These are phyloP conservation scores for Geotrichum bryndzae DNA, from an alignment of 1,139 yeast species.

Conservation along the genomic window DNA sequence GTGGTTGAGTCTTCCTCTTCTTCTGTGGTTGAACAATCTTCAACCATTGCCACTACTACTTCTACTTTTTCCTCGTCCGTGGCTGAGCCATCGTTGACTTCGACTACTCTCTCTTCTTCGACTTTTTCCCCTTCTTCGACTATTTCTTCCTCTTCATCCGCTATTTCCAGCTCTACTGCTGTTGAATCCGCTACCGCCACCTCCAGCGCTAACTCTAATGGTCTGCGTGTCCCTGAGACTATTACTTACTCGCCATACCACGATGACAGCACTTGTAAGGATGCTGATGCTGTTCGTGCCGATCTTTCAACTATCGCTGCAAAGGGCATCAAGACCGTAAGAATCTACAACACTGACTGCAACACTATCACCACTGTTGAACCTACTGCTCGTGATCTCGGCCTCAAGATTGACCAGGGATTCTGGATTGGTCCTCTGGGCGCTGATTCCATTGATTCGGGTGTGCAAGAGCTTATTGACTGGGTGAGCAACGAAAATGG, in stretches of 20 bases:
- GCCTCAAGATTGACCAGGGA: conserved; percentile 76
- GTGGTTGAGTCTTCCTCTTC: conserved; percentile 16
- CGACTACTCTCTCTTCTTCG: neutral
- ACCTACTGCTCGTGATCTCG: conserved; percentile 55
- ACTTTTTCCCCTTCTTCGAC: neutral
- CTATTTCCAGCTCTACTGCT: neutral
- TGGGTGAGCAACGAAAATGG: conserved; percentile 39
- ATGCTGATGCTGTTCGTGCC: conserved; percentile 44
- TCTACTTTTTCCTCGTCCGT: neutral
- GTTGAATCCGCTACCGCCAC: neutral
- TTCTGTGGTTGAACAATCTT: conserved; percentile 15
- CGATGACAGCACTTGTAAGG: conserved; percentile 62
- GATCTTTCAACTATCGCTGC: conserved; percentile 55
- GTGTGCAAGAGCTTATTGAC: conserved; percentile 48
- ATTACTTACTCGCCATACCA: conserved; percentile 79
- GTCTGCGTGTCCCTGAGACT: conserved; percentile 43
- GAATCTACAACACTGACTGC: conserved; percentile 87
- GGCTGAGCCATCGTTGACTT: neutral
- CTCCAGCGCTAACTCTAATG: neutral
- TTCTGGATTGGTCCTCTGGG: conserved; percentile 67
- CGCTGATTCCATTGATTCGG: conserved; percentile 58
- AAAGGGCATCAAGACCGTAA: conserved; percentile 58
- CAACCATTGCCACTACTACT: neutral
- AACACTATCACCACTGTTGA: conserved; percentile 58
- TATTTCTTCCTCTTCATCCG: neutral